These are phyloP conservation scores for Dendryphion nanum DNA, from an alignment of 2,329 filamentous ascomycete species.

Conservation along the genomic window DNA sequence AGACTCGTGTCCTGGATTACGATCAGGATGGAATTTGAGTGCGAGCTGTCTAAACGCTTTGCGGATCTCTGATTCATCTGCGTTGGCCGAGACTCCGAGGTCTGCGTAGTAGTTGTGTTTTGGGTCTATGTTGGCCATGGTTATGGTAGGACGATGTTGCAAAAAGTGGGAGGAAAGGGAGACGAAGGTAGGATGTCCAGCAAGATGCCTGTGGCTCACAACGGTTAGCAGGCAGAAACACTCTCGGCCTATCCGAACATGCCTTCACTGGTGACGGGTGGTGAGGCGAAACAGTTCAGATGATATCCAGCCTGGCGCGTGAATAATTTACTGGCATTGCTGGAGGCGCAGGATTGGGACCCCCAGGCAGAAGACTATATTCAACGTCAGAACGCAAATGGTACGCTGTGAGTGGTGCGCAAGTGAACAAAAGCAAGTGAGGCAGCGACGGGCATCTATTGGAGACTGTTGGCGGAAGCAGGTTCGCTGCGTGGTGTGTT, in stretches of 20 bases:
- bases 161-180: background rate
- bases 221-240: slow-evolving; percentile 4
- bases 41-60: slow-evolving; percentile 85
- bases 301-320: slow-evolving; percentile 25
- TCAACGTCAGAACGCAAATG: slow-evolving; percentile 17
- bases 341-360: slow-evolving; percentile 1
- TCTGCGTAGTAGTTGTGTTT: slow-evolving; percentile 82
- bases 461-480: slow-evolving; percentile 7
- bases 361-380: slow-evolving; percentile 10
- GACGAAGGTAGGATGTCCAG: slow-evolving; percentile 1
- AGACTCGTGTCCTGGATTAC: slow-evolving; percentile 78
- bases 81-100: slow-evolving; percentile 67
- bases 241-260: slow-evolving; percentile 4
- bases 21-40: slow-evolving; percentile 83
- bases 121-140: slow-evolving; percentile 67
- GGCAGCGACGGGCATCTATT: slow-evolving; percentile 10
- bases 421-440: slow-evolving; percentile 6
- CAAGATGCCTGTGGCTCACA: slow-evolving; percentile 1
- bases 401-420: slow-evolving; percentile 18
- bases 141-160: slow-evolving; percentile 25
- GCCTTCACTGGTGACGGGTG: slow-evolving; percentile 6
- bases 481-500: too few species aligned
- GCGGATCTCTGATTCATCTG: slow-evolving; percentile 73
- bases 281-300: slow-evolving; percentile 35
- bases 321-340: slow-evolving; percentile 22